Evolutionary conservation across 352 stramenopile species (phyloP).

Genomic region (Pythium grandisporangium): DNA sequence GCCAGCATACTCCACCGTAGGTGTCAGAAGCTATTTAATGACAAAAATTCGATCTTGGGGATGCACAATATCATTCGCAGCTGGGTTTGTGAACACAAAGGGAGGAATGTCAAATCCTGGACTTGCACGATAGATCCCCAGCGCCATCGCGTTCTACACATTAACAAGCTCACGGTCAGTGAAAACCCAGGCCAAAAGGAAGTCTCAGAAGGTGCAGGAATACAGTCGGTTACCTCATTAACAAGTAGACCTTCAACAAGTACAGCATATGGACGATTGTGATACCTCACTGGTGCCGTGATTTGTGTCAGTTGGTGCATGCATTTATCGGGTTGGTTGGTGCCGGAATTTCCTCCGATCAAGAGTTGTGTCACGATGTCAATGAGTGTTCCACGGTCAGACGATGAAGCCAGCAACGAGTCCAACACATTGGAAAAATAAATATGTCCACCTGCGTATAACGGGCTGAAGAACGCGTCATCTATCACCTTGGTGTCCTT

Average conservation of each 20-base stretch:
- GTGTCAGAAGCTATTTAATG: constrained; percentile 26
- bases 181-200: too few relatives aligned
- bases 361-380: constrained; percentile 61
- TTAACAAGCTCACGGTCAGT: too few relatives aligned
- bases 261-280: constrained; percentile 45
- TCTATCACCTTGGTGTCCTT: constrained; percentile 52
- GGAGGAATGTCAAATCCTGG: constrained; percentile 28
- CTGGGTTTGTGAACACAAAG: constrained; percentile 58
- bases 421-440: constrained; percentile 73
- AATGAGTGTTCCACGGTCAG: constrained; percentile 47
- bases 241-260: constrained; percentile 46
- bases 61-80: constrained; percentile 44
- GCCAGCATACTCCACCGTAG: not conserved
- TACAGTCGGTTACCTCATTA: constrained; percentile 54
- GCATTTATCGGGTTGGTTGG: constrained; percentile 35
- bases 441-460: constrained; percentile 57
- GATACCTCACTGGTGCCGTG: constrained; percentile 33
- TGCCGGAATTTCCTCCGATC: constrained; percentile 42
- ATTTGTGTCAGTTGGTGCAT: constrained; percentile 44
- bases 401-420: constrained; percentile 47
- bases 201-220: too few relatives aligned
- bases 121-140: constrained; percentile 40
- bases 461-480: constrained; percentile 35
- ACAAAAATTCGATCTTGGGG: constrained; percentile 61
- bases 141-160: constrained; percentile 46